Evolutionary conservation across 176 grass and related monocot genomes (phyloP).

Genomic region (Zea mays): Zm-B73-REFERENCE-NAM-5.0 NC_050098.1:120494501-120495000

Average conservation of each 20-base stretch:
- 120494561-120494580: not conserved
- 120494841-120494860: not conserved
- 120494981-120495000: no score
- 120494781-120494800: constrained; percentile 11
- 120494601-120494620: not conserved
- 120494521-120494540: constrained; percentile 41
- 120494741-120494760: no score
- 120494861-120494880: not conserved
- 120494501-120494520: constrained; percentile 26
- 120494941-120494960: no score
- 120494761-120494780: not conserved
- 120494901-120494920: not conserved
- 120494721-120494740: constrained; percentile 30
- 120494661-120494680: not conserved
- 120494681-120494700: constrained; percentile 21
- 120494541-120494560: constrained; percentile 36
- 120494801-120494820: constrained; percentile 14
- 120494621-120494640: not conserved
- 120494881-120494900: not conserved
- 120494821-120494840: not conserved
- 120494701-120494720: constrained; percentile 30
- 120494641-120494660: not conserved
- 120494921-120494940: no score
- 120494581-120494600: not conserved
- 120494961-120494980: no score